These are phyloP conservation scores for Peniophora sp. DNA, from an alignment of 1,284 basidiomycete genomes.

Conservation along the genomic window DNA sequence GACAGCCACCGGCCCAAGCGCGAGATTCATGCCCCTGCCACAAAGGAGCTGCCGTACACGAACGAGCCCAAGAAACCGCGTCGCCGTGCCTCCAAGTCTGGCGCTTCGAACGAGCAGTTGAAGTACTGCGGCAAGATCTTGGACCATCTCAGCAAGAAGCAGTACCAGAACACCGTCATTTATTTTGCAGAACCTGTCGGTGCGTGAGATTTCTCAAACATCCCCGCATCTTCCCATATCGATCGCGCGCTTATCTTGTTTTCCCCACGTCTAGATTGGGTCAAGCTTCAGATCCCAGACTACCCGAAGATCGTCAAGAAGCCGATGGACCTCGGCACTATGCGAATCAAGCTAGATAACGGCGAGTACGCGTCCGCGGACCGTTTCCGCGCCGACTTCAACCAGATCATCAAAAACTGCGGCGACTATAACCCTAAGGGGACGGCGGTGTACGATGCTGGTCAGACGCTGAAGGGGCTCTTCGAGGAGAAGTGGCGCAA, in stretches of 20 bases:
- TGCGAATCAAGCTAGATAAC: constrained; percentile 76
- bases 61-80: constrained; percentile 68
- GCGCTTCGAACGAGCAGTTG: constrained; percentile 80
- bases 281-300: constrained; percentile 75
- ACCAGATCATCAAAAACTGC: constrained; percentile 92
- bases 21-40: constrained; percentile 92
- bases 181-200: constrained; percentile 94
- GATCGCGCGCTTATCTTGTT: neutral
- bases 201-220: constrained; percentile 29
- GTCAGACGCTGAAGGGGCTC: constrained; percentile 71
- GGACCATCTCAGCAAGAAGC: constrained; percentile 74
- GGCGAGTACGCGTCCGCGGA: constrained; percentile 69
- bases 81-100: constrained; percentile 53
- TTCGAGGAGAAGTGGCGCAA: constrained; percentile 90
- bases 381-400: constrained; percentile 87
- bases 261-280: constrained; percentile 43
- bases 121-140: constrained; percentile 77
- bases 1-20: constrained; percentile 82
- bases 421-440: constrained; percentile 87
- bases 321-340: constrained; percentile 92
- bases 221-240: neutral
- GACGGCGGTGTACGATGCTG: constrained; percentile 81
- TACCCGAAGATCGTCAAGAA: constrained; percentile 88
- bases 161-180: constrained; percentile 65
- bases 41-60: constrained; percentile 84